A percentile compares a stretch with the other conserved stretches of the same genome.
Conservation (phyloP, 2,329 filamentous ascomycete genomes). For the Fusarium dlaminii region DNA sequence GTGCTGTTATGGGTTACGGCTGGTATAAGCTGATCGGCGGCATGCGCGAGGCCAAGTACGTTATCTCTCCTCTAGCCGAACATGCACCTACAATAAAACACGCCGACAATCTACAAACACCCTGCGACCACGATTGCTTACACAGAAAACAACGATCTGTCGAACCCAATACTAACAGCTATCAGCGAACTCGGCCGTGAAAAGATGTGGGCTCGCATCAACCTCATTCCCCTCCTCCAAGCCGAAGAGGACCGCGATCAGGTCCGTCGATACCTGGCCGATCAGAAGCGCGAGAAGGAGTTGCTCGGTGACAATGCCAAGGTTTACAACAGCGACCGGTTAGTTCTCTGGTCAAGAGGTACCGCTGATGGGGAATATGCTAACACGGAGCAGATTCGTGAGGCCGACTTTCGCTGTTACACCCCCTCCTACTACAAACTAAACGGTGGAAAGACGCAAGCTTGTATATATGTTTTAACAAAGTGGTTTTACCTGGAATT, state of each 20-base stretch:
- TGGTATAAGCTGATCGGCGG: conserved; percentile 88
- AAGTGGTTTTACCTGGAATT: conserved; percentile 26
- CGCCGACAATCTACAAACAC: not conserved
- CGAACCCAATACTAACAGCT: not conserved
- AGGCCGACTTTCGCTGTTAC: conserved; percentile 81
- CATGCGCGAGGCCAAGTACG: conserved; percentile 91
- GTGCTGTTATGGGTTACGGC: conserved; percentile 84
- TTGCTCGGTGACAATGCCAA: conserved; percentile 84
- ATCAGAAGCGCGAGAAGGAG: conserved; percentile 90
- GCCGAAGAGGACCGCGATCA: conserved; percentile 97
- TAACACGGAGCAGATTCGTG: conserved; percentile 69
- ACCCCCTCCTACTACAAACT: conserved; percentile 70
- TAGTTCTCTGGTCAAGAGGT: conserved; percentile 47
- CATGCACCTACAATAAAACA: not conserved
- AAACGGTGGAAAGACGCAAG: conserved; percentile 10
- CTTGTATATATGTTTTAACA: conserved; percentile 41
- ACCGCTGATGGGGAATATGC: not conserved
- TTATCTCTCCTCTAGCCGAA: conserved; percentile 17
- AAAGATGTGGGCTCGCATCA: conserved; percentile 98
- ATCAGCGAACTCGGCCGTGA: conserved; percentile 89
- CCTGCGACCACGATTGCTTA: not conserved
- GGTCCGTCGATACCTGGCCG: conserved; percentile 85
- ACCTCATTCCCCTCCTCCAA: conserved; percentile 92
- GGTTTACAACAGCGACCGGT: conserved; percentile 91
- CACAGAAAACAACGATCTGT: no score